These are phyloP conservation scores for Porodaedalea pini DNA, from an alignment of 1,284 basidiomycete species.

Conservation along the genomic window DNA sequence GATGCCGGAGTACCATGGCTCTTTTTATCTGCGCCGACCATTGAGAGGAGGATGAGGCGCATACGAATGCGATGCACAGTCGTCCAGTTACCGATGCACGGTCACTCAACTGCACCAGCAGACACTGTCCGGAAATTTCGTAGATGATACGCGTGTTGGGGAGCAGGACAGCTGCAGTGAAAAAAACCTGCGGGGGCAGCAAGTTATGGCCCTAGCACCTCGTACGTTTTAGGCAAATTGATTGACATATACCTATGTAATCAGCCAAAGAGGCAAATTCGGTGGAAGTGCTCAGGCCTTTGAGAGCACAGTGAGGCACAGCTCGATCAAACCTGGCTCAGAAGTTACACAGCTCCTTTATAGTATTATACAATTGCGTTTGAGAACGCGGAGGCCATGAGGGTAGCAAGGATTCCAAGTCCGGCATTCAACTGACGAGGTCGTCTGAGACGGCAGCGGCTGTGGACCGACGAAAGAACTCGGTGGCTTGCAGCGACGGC, in stretches of 20 bases:
- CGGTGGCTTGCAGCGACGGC: conserved; percentile 1
- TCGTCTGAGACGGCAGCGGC: not conserved
- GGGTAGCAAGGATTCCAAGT: conserved; percentile 7
- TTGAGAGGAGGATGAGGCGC: conserved; percentile 1
- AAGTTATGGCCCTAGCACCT: conserved; percentile 8
- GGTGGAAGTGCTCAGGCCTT: conserved; percentile 9
- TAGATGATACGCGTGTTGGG: conserved; percentile 12
- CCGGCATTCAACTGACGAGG: not conserved
- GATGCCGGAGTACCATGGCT: not conserved
- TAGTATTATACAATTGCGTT: not conserved
- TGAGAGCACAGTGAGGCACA: not conserved
- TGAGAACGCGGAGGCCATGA: conserved; percentile 3
- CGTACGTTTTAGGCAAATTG: not conserved
- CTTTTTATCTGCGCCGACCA: conserved; percentile 6
- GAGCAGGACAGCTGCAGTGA: conserved; percentile 9
- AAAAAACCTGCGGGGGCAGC: conserved; percentile 3
- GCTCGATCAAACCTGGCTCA: not conserved
- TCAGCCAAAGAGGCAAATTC: not conserved
- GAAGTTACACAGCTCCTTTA: conserved; percentile 9
- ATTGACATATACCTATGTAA: not conserved
- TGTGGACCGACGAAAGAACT: not conserved
- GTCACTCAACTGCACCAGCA: conserved; percentile 7
- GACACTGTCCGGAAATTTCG: not conserved
- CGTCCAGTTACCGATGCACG: conserved; percentile 1
- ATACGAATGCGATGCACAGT: conserved; percentile 5